These are phyloP conservation scores for Botrytis fragariae DNA, from an alignment of 2,329 filamentous ascomycete genomes.

Conservation along the genomic window DNA sequence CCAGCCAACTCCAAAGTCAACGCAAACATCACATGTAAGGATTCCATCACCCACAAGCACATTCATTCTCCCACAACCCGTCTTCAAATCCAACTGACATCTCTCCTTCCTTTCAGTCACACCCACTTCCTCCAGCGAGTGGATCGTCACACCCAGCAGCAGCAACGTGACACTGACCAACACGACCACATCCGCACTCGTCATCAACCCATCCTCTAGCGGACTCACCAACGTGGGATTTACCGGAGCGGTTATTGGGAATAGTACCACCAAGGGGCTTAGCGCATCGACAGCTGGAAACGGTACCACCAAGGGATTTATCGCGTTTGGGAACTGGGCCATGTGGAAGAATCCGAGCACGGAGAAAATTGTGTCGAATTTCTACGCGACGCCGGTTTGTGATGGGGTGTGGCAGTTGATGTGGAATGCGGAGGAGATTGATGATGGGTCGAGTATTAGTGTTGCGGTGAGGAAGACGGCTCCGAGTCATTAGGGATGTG, in stretches of 20 bases:
- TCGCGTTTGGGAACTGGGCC: slow-evolving; percentile 4
- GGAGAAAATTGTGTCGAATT: not conserved
- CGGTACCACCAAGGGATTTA: not conserved
- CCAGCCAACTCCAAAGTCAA: slow-evolving; percentile 2
- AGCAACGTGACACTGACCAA: not conserved
- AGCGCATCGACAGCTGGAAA: not conserved
- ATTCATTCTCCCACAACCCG: not conserved
- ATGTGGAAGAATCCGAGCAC: slow-evolving; percentile 1
- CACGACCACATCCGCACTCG: not conserved
- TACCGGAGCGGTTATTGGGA: not conserved
- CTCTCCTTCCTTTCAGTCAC: not conserved
- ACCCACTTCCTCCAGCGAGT: not conserved
- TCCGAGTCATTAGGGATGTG: not conserved
- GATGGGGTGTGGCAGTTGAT: slow-evolving; percentile 2
- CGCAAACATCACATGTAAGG: slow-evolving; percentile 15
- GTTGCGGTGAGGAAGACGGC: slow-evolving; percentile 9
- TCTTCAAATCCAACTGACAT: not conserved
- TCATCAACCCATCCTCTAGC: not conserved
- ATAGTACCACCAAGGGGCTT: not conserved
- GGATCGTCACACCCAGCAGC: slow-evolving; percentile 10
- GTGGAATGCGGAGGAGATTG: slow-evolving; percentile 13
- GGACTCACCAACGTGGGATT: not conserved
- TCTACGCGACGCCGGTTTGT: slow-evolving; percentile 8
- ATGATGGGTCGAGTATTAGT: slow-evolving; percentile 9
- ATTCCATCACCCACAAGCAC: not conserved